A percentile compares a stretch with the other conserved stretches of the same genome.
Conservation (phyloP, 2,329 filamentous ascomycete genomes). For the Penicillium sp. region DNA sequence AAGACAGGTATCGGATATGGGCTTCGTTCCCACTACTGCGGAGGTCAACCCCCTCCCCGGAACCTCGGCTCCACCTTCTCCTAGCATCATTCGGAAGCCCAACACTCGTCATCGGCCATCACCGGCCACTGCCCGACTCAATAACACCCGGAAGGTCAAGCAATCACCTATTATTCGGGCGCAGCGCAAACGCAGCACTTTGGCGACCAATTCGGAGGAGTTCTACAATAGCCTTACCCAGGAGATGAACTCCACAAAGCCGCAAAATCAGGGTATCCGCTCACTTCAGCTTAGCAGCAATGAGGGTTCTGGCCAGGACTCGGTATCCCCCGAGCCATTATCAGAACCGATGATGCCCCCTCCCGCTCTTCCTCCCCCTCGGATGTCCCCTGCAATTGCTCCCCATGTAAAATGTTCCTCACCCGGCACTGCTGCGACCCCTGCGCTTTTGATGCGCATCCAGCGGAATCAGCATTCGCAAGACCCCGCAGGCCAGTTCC, state of each 20-base stretch:
- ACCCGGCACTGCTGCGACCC: conserved; percentile 68
- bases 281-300: conserved; percentile 40
- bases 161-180: conserved; percentile 48
- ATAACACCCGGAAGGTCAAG: conserved; percentile 40
- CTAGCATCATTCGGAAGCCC: conserved; percentile 37
- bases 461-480: conserved; percentile 50
- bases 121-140: conserved; percentile 33
- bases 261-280: conserved; percentile 29
- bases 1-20: conserved; percentile 40
- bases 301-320: conserved; percentile 49
- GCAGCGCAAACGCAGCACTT: conserved; percentile 41
- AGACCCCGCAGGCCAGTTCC: conserved; percentile 38
- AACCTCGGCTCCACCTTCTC: conserved; percentile 28
- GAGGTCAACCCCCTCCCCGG: conserved; percentile 40
- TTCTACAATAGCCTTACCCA: conserved; percentile 39
- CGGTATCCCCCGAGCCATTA: conserved; percentile 51
- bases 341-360: conserved; percentile 53
- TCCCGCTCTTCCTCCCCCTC: conserved; percentile 46
- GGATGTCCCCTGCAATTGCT: conserved; percentile 42
- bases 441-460: conserved; percentile 83
- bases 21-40: conserved; percentile 43
- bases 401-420: conserved; percentile 32
- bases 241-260: conserved; percentile 30
- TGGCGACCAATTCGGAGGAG: conserved; percentile 37
- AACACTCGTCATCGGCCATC: conserved; percentile 37